A percentile compares a stretch with the other conserved stretches of the same genome.
phyloP scores from a whole-genome alignment of 352 stramenopile species.

The Phytophthora tentaculata region DNA sequence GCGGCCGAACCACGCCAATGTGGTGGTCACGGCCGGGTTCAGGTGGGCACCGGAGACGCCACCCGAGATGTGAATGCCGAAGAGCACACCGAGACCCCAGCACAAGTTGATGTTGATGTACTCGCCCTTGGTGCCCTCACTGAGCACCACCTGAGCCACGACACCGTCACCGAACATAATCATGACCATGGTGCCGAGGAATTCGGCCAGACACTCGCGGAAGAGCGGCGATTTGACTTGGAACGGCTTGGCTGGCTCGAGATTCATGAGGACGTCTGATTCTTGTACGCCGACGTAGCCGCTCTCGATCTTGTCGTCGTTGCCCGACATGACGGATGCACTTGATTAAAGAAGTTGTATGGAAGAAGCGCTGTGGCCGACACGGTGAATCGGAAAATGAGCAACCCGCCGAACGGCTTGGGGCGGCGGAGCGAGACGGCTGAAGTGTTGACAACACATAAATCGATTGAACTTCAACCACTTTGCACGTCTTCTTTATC shows the following conservation, averaged over 20 bases:
- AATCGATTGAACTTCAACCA: slow-evolving; percentile 42
- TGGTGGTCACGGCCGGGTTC: slow-evolving; percentile 70
- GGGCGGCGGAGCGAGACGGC: slow-evolving; percentile 12
- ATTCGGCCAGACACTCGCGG: slow-evolving; percentile 67
- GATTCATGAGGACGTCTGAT: slow-evolving; percentile 25
- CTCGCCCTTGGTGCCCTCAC: slow-evolving; percentile 57
- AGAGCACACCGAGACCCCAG: slow-evolving; percentile 78
- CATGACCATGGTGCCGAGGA: slow-evolving; percentile 67
- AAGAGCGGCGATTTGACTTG: slow-evolving; percentile 49
- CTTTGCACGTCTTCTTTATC: slow-evolving; percentile 22
- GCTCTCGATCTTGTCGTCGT: slow-evolving; percentile 45
- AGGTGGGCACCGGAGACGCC: slow-evolving; percentile 68
- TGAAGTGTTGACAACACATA: slow-evolving; percentile 27
- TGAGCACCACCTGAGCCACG: slow-evolving; percentile 65
- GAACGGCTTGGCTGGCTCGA: slow-evolving; percentile 39
- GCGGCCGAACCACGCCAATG: slow-evolving; percentile 51
- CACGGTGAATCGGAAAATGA: slow-evolving; percentile 36
- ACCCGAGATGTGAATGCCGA: slow-evolving; percentile 65
- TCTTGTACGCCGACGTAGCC: slow-evolving; percentile 44
- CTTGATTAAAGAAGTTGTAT: slow-evolving; percentile 8
- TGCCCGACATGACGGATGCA: slow-evolving; percentile 20
- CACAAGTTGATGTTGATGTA: slow-evolving; percentile 76
- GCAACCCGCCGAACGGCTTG: background rate
- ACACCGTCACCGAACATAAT: slow-evolving; percentile 74
- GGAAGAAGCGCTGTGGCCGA: slow-evolving; percentile 12